These are phyloP conservation scores for Gymnopilus dilepis DNA, from an alignment of 768 basidiomycete genomes.

Conservation along the genomic window DNA sequence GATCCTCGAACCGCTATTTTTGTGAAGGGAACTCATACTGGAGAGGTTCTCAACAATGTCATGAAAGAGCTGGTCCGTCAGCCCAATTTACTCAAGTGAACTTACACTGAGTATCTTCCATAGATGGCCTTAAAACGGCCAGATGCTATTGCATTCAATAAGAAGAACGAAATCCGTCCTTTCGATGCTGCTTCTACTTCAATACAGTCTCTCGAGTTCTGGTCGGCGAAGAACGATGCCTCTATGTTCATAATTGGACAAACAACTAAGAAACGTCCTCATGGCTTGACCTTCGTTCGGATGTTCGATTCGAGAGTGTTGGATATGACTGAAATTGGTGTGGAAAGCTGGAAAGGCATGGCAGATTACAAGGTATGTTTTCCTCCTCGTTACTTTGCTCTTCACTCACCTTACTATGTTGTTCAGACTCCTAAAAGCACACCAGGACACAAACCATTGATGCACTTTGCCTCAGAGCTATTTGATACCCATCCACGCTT, in stretches of 20 bases:
- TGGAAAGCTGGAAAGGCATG: slow-evolving; percentile 83
- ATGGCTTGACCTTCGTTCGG: slow-evolving; percentile 83
- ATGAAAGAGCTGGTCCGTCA: slow-evolving; percentile 90
- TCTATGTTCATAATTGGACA: slow-evolving; percentile 89
- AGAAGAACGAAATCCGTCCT: slow-evolving; percentile 90
- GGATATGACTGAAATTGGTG: slow-evolving; percentile 95
- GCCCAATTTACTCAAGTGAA: too few relatives aligned
- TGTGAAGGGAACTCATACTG: slow-evolving; percentile 86
- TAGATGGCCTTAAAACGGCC: slow-evolving; percentile 96
- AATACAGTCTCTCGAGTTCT: slow-evolving; percentile 80
- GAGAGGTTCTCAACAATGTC: slow-evolving; percentile 76
- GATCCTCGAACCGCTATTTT: slow-evolving; percentile 89
- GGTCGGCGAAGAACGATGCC: slow-evolving; percentile 93
- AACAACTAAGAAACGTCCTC: slow-evolving; percentile 92
- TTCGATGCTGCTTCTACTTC: slow-evolving; percentile 69
- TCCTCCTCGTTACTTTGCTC: not conserved
- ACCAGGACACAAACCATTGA: slow-evolving; percentile 86
- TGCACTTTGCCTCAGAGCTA: slow-evolving; percentile 95
- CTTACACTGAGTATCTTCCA: too few relatives aligned
- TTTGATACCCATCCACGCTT: slow-evolving; percentile 96
- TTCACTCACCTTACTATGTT: not conserved
- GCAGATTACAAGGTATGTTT: slow-evolving; percentile 76
- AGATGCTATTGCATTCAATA: slow-evolving; percentile 88
- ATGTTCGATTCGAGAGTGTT: slow-evolving; percentile 86
- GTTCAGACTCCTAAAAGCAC: slow-evolving; percentile 86